Base-by-base conservation (phyloP, 2,329 filamentous ascomycete species). In the Curvularia lunata region DNA sequence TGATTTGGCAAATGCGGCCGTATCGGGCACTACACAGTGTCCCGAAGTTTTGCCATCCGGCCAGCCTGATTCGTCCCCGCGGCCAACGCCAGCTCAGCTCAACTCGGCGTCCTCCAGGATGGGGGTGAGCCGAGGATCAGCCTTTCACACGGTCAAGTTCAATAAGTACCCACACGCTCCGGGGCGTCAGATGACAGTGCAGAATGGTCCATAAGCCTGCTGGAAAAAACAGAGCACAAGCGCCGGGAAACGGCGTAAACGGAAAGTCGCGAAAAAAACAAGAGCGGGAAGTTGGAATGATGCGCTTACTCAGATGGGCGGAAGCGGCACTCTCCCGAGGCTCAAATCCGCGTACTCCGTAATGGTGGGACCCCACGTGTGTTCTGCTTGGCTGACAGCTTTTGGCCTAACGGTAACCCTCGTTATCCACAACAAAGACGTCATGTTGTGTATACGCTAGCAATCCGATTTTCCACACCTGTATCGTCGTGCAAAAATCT, bases 1-100 rank as follows among this genome's bases (percentile, higher is more conserved):
- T 28, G 34, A 32, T 37, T 23, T 38, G 3, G 3, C 19, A 27
- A 40, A 48, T 45, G 57, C 54, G 3, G 57, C 52, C 55, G 40
- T 46, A 23, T 42, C 58, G 54, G 54, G 42, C 43, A 45, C 12
- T 28, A 32, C 16, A 21, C 54, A 57, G 48, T 10, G 38, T 48
- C 32, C 67, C 67, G 67, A 62, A 38, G 63, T 66, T 68, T 41
- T 66, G 42, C 62, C 66, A 59, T 41, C 43, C 56, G 43, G 45
- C 25, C 32, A 49, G 32, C 40, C 37, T 53, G 49, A 61, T 62
- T 62, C 54, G 56, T 32, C 21, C 38, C 38, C 30, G 47, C 28
- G 28, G 9, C 6, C 47, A 23, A 27, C 6, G 25, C 25, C 32
- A 25, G 28, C 18, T 28, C 10, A 30, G 12, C 30, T n/a, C n/a